These are phyloP conservation scores for Diaporthe longicolla DNA, from an alignment of 2,329 filamentous ascomycete species.

Conservation along the genomic window DNA sequence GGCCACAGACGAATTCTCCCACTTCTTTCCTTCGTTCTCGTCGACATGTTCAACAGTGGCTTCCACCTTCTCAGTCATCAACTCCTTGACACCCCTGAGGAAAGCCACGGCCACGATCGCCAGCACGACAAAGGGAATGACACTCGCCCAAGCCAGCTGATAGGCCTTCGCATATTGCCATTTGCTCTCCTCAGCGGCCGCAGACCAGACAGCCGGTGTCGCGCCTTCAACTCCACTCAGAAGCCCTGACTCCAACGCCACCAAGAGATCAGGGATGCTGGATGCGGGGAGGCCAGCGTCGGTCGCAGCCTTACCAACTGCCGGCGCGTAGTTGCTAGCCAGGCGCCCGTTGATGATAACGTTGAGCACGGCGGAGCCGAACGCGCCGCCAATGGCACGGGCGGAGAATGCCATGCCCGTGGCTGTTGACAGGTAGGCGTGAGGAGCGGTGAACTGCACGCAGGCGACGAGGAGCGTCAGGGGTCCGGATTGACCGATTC, in stretches of 20 bases:
- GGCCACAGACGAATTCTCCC: conserved; percentile 7
- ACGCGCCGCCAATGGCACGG: conserved; percentile 66
- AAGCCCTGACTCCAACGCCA: conserved; percentile 55
- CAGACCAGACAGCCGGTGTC: conserved; percentile 54
- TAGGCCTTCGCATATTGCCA: conserved; percentile 63
- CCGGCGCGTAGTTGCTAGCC: conserved; percentile 54
- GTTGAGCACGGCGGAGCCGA: conserved; percentile 65
- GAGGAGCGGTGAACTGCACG: conserved; percentile 67
- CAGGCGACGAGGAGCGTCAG: conserved; percentile 64
- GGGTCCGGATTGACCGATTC: conserved; percentile 64
- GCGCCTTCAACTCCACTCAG: conserved; percentile 53
- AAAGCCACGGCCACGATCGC: conserved; percentile 60
- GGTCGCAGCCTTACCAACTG: conserved; percentile 58
- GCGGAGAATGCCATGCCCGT: conserved; percentile 68
- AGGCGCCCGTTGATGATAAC: conserved; percentile 66
- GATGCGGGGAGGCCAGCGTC: conserved; percentile 57
- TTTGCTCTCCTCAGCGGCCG: conserved; percentile 57
- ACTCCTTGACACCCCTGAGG: conserved; percentile 62
- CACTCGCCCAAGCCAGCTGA: conserved; percentile 63
- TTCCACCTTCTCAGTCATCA: conserved; percentile 69
- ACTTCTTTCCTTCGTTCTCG: neutral
- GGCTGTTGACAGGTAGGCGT: conserved; percentile 66
- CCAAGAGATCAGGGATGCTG: conserved; percentile 55
- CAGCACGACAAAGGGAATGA: conserved; percentile 66
- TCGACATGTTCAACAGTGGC: conserved; percentile 61